Evolutionary conservation across 148 eudicot genomes (phyloP).

Genomic region (Chenopodium formosanum): DNA sequence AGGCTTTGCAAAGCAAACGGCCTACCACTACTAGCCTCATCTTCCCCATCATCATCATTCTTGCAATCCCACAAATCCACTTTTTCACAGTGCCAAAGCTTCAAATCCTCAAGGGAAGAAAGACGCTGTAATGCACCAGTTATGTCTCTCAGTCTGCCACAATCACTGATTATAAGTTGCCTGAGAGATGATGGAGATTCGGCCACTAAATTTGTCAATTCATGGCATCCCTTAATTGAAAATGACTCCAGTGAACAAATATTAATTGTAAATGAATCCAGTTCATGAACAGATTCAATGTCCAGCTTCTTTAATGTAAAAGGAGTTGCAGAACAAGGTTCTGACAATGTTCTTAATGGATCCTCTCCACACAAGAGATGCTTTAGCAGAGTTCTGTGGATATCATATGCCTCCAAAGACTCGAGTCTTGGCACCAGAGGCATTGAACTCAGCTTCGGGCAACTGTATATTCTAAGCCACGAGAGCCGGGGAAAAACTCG

Average conservation of each 20-base stretch:
- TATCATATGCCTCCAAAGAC: not conserved
- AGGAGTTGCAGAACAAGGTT: not conserved
- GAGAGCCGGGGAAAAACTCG: not conserved
- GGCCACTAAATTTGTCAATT: not conserved
- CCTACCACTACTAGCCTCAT: not conserved
- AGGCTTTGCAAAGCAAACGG: not conserved
- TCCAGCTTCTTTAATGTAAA: not conserved
- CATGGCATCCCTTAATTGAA: not conserved
- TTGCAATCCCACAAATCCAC: not conserved
- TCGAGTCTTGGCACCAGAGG: not conserved
- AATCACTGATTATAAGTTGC: not conserved
- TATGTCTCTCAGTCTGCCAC: not conserved
- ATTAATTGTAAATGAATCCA: not conserved
- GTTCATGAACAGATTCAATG: not conserved
- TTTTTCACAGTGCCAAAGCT: not conserved
- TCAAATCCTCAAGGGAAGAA: not conserved
- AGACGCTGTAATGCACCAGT: not conserved
- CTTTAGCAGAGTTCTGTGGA: not conserved
- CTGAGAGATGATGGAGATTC: not conserved
- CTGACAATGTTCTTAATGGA: too few relatives aligned
- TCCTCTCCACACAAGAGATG: not conserved
- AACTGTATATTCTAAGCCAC: not conserved
- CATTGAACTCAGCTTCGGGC: not conserved
- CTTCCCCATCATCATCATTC: not conserved
- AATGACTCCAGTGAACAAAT: not conserved